These are phyloP conservation scores for Phytophthora tentaculata DNA, from an alignment of 352 stramenopile genomes.

Conservation along the genomic window DNA sequence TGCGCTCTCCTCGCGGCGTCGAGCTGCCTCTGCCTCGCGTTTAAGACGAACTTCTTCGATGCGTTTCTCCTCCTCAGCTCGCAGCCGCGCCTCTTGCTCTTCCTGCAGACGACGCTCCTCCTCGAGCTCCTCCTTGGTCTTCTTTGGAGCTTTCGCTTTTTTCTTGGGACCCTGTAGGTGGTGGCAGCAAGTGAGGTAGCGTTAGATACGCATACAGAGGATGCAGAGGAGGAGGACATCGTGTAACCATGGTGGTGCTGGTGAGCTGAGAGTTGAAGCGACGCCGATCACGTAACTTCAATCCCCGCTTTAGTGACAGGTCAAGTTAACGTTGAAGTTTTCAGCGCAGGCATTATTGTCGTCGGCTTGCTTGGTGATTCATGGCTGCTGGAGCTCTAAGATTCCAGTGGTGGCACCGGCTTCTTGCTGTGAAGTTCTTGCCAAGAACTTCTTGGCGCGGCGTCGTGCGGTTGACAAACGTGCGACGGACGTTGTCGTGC, in stretches of 20 bases:
- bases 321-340: constrained; percentile 26
- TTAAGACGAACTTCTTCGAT: constrained; percentile 71
- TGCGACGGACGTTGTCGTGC: constrained; percentile 23
- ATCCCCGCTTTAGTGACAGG: constrained; percentile 20
- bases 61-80: constrained; percentile 72
- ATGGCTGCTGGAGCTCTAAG: background rate
- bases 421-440: constrained; percentile 12
- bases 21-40: constrained; percentile 61
- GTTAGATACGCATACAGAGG: constrained; percentile 2
- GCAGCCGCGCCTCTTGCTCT: constrained; percentile 66
- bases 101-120: constrained; percentile 77
- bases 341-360: constrained; percentile 11
- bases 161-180: constrained; percentile 70
- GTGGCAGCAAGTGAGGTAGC: background rate
- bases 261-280: constrained; percentile 17
- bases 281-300: background rate
- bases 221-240: background rate
- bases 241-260: constrained; percentile 19
- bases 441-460: constrained; percentile 6
- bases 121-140: constrained; percentile 84
- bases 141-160: constrained; percentile 80
- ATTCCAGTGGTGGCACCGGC: constrained; percentile 10
- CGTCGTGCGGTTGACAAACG: constrained; percentile 21
- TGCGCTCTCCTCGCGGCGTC: constrained; percentile 66
- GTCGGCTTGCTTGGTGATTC: constrained; percentile 12